Evolutionary conservation across 495 filamentous ascomycete species (phyloP), one percentile per base, ranked within the genome.

Genomic region (Daldinia grandis): DNA sequence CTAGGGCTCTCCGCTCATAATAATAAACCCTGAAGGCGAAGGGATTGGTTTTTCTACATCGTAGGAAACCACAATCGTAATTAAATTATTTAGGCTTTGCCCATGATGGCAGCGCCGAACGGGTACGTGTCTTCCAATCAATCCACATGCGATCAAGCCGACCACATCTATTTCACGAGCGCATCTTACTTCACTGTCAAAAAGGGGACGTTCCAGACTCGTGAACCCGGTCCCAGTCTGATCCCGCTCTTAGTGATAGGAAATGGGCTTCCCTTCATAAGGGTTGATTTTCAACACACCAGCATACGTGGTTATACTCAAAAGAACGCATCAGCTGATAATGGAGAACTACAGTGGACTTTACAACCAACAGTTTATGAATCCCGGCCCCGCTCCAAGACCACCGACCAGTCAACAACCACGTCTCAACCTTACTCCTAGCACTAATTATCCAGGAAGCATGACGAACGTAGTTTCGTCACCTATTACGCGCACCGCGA

Each of bases 311-410:
- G 42, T 21, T 9, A 47, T 47, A 47, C 12, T 21, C 12, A 47
- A 47, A 47, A 47, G 42, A 44, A 60, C 14, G 14, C 10, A 44
- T 47, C 57, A 24, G 53, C 73, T 77, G 58, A 77, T 65, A 3
- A 59, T 58, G 50, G 10, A 14, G 40, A 51, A 50, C 38, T 44
- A 47, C 62, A 70, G 74, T 72, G 89, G 87, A 74, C 93, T 92
- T 79, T 82, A 87, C 50, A 82, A 84, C 63, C 87, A 87, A 75
- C 88, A 91, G 78, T 99, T 99, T 81, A 95, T 98, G 91, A 98
- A 98, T 76, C 94, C 95, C 62, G 93, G 95, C 54, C 95, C 95
- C 51, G 95, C 95, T 61, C 95, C 95, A 49, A 89, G 91, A 68
- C 95, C 95, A 51, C 95, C 95, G 14, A 90, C 88, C 40, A 21